Evolutionary conservation across 192 early-diverging fungal genomes (phyloP).

Genomic region (Gryganskiella cystojenkinii): DNA sequence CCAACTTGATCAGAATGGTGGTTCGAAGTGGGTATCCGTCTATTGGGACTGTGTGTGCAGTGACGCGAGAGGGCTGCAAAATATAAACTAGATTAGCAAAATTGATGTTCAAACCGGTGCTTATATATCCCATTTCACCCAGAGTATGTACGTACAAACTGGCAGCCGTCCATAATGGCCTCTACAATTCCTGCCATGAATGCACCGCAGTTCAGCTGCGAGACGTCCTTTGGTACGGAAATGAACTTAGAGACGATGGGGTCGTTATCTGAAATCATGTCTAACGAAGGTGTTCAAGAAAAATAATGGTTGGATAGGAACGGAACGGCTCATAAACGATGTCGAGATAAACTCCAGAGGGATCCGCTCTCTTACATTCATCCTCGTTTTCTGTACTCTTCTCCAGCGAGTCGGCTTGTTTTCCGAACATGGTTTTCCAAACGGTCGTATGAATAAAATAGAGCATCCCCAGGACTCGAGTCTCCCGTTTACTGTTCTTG

Average conservation of each 20-base stretch:
- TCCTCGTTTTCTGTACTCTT: constrained; percentile 97
- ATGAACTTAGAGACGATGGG: constrained; percentile 91
- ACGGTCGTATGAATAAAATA: constrained; percentile 94
- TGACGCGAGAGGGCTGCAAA: constrained; percentile 82
- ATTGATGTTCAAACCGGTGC: too few relatives aligned
- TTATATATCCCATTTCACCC: background rate
- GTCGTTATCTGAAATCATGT: constrained; percentile 99
- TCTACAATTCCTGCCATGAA: constrained; percentile 98
- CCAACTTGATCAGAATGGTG: constrained; percentile 97
- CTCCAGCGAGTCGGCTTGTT: constrained; percentile 95
- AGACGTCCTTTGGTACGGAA: constrained; percentile 93
- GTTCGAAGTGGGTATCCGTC: constrained; percentile 91
- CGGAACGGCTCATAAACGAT: background rate
- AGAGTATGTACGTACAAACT: constrained; percentile 76
- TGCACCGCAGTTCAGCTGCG: constrained; percentile 92
- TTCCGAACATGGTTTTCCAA: constrained; percentile 97
- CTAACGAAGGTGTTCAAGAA: constrained; percentile 52
- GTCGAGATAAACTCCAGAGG: background rate
- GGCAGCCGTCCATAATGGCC: constrained; percentile 89
- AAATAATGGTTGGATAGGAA: background rate
- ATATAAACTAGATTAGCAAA: background rate
- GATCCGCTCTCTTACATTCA: constrained; percentile 93
- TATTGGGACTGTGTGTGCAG: constrained; percentile 90
- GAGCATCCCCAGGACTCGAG: constrained; percentile 86
- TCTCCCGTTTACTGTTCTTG: constrained; percentile 89